Conservation (phyloP, 2,329 filamentous ascomycete genomes). For the Penicillium digitatum region DNA sequence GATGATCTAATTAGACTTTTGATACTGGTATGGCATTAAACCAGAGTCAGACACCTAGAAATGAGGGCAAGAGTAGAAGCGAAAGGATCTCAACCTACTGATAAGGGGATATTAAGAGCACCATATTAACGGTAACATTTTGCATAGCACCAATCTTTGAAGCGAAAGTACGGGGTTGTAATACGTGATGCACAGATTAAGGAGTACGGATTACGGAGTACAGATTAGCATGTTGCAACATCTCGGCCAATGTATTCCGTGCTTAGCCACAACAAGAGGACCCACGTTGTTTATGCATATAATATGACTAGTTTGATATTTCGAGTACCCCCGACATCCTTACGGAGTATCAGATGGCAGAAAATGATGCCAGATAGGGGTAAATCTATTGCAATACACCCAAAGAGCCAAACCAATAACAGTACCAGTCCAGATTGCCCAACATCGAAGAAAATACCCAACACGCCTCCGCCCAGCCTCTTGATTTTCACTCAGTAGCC, state of each 20-base stretch:
- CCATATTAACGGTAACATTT: not conserved
- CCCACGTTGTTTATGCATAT: not conserved
- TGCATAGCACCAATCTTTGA: not conserved
- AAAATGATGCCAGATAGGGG: not conserved
- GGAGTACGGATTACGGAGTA: not conserved
- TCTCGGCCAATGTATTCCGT: not conserved
- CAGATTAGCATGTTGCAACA: not conserved
- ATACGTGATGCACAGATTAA: not conserved
- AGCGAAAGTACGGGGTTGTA: not conserved
- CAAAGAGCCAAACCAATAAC: not conserved
- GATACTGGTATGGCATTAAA: not conserved
- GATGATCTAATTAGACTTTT: too few species aligned
- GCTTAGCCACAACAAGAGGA: not conserved
- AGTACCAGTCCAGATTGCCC: not conserved
- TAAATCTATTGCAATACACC: not conserved
- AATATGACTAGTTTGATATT: not conserved
- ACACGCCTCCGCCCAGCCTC: not conserved
- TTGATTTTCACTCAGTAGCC: conserved; percentile 5
- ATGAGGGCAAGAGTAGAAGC: too few species aligned
- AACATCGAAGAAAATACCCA: not conserved
- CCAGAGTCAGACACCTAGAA: not conserved
- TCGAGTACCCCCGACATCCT: not conserved
- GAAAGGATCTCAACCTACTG: not conserved
- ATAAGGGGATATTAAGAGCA: not conserved
- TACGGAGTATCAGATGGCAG: not conserved